Evolutionary conservation across 164 flowering plant species (phyloP).

Genomic region (Vitis amurensis): DNA sequence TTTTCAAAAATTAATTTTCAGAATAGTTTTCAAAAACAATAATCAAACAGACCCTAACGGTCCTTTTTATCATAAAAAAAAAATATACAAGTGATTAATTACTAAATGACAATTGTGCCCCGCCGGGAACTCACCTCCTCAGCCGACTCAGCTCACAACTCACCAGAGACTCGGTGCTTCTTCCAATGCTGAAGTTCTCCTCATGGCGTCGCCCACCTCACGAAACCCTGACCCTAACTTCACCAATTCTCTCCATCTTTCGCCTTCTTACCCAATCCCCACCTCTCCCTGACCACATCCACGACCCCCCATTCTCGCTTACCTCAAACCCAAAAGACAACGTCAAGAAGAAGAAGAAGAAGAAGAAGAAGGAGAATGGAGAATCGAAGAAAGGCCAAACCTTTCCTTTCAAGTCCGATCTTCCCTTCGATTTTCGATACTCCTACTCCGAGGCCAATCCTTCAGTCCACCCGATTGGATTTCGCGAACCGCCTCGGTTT

Average conservation of each 20-base stretch:
- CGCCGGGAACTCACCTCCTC: too few species aligned
- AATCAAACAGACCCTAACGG: too few species aligned
- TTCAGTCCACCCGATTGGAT: slow-evolving; percentile 61
- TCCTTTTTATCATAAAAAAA: too few species aligned
- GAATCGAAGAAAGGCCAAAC: slow-evolving; percentile 12
- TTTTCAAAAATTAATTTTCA: too few species aligned
- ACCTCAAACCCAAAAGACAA: slow-evolving; percentile 10
- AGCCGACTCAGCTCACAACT: too few species aligned
- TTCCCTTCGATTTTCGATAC: slow-evolving; percentile 83
- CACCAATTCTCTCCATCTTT: neutral
- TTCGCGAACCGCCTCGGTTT: slow-evolving; percentile 74
- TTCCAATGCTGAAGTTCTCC: slow-evolving; percentile 33
- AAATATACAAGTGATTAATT: too few species aligned
- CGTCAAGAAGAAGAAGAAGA: slow-evolving; percentile 2
- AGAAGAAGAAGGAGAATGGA: slow-evolving; percentile 7
- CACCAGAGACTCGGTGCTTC: too few species aligned
- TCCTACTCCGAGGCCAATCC: slow-evolving; percentile 80
- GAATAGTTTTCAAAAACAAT: too few species aligned
- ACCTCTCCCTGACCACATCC: slow-evolving; percentile 20
- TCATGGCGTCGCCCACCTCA: slow-evolving; percentile 30
- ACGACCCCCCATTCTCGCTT: slow-evolving; percentile 75
- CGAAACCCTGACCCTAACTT: slow-evolving; percentile 14
- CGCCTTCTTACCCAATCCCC: slow-evolving; percentile 26
- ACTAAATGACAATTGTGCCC: too few species aligned
- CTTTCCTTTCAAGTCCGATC: slow-evolving; percentile 44